phyloP scores from a whole-genome alignment of 805 yeast genomes.

The Saturnispora kantuleensis region DNA sequence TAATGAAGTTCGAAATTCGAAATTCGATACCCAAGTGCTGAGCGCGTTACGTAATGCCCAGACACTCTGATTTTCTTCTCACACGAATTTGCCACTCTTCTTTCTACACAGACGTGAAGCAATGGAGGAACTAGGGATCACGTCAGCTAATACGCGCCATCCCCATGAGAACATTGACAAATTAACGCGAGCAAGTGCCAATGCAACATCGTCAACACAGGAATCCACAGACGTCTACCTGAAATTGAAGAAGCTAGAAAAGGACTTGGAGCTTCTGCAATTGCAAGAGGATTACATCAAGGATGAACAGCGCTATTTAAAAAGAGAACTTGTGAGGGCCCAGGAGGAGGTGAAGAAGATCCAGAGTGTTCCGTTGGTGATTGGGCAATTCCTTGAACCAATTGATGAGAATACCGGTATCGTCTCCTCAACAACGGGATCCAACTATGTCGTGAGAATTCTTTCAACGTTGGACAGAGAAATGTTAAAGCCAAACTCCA shows the following conservation, averaged over 20 bases:
- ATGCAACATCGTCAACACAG: slow-evolving; percentile 17
- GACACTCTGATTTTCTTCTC: background rate
- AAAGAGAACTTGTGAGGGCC: slow-evolving; percentile 88
- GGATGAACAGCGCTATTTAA: slow-evolving; percentile 95
- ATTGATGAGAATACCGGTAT: slow-evolving; percentile 95
- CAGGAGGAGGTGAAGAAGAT: slow-evolving; percentile 98
- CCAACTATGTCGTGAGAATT: slow-evolving; percentile 92
- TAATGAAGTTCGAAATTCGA: background rate
- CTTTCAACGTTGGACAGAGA: slow-evolving; percentile 92
- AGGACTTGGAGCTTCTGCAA: slow-evolving; percentile 72
- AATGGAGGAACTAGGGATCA: slow-evolving; percentile 60
- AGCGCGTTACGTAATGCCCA: background rate
- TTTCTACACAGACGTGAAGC: background rate
- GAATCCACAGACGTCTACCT: slow-evolving; percentile 62
- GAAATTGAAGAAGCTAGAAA: slow-evolving; percentile 78
- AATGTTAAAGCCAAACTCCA: slow-evolving; percentile 84
- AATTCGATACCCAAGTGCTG: background rate
- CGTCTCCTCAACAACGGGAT: slow-evolving; percentile 95
- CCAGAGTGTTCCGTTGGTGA: slow-evolving; percentile 94
- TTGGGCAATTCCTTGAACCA: slow-evolving; percentile 96
- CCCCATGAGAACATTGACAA: slow-evolving; percentile 12
- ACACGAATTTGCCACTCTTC: slow-evolving; percentile 3
- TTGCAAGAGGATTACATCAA: slow-evolving; percentile 95
- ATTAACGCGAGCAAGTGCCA: slow-evolving; percentile 7
- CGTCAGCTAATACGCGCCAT: slow-evolving; percentile 15